A percentile compares a stretch with the other conserved stretches of the same genome.
These are phyloP conservation scores for Gracilaria gracilis DNA, from an alignment of 23 red algal genomes.

Conservation along the genomic window DNA sequence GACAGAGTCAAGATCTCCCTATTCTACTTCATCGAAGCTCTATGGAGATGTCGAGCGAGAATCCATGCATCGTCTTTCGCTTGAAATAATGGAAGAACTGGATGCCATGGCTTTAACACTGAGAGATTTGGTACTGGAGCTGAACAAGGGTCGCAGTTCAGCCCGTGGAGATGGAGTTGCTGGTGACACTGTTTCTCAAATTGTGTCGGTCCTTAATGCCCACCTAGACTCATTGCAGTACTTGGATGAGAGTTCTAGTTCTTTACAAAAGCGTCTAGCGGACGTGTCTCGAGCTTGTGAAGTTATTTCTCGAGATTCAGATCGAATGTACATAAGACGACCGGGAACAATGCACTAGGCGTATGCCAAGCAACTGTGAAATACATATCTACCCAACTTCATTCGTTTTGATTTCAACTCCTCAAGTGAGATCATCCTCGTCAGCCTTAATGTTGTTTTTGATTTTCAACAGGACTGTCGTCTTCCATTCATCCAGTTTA, in stretches of 20 bases:
- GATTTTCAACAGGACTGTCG: conserved; percentile 83
- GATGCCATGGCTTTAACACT: conserved; percentile 77
- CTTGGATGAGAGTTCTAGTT: conserved; percentile 74
- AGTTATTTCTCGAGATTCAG: conserved; percentile 51
- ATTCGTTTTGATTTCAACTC: not conserved
- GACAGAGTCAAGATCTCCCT: conserved; percentile 20
- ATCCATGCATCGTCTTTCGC: conserved; percentile 69
- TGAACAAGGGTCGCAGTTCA: conserved; percentile 65
- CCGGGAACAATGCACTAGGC: conserved; percentile 1
- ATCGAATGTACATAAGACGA: conserved; percentile 53
- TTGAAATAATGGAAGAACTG: conserved; percentile 74
- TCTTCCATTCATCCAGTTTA: conserved; percentile 94
- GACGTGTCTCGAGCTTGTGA: conserved; percentile 67
- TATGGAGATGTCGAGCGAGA: conserved; percentile 70
- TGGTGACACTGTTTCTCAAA: conserved; percentile 78
- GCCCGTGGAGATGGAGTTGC: conserved; percentile 27
- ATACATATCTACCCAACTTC: not conserved
- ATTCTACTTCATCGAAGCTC: conserved; percentile 2
- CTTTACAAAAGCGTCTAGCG: conserved; percentile 66
- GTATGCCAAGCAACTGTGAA: not conserved
- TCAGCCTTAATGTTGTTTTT: conserved; percentile 88
- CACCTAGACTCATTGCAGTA: conserved; percentile 89
- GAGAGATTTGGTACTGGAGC: conserved; percentile 75
- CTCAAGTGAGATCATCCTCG: conserved; percentile 87
- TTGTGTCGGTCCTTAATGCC: conserved; percentile 86